Conservation (phyloP, 306 rosid genomes). For the Corylus heterophylla region DNA sequence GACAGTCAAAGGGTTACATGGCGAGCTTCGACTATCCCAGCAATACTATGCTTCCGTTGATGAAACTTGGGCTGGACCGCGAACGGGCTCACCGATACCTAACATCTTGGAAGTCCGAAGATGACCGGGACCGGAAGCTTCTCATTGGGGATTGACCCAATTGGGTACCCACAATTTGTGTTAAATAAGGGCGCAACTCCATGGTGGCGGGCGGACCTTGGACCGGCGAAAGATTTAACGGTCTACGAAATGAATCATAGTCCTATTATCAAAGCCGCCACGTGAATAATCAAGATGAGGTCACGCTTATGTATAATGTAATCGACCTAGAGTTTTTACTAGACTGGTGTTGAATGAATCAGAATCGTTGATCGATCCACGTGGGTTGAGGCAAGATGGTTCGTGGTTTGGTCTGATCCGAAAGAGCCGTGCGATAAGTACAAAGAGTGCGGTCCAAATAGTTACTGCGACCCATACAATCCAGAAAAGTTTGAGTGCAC, state of each 20-base stretch:
- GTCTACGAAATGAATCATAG: slow-evolving; percentile 25
- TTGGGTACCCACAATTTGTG: too few relatives aligned
- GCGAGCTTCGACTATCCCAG: too few relatives aligned
- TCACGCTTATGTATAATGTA: slow-evolving; percentile 12
- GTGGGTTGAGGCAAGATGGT: slow-evolving; percentile 52
- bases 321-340: slow-evolving; percentile 15
- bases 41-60: too few relatives aligned
- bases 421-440: slow-evolving; percentile 47
- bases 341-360: slow-evolving; percentile 27
- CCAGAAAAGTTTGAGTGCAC: slow-evolving; percentile 37
- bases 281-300: slow-evolving; percentile 20
- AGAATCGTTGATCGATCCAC: slow-evolving; percentile 20
- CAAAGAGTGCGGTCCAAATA: slow-evolving; percentile 45
- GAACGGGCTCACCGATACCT: too few relatives aligned
- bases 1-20: too few relatives aligned
- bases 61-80: too few relatives aligned
- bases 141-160: too few relatives aligned
- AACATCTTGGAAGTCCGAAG: too few relatives aligned
- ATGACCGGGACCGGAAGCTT: too few relatives aligned
- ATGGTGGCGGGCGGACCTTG: slow-evolving; percentile 16
- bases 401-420: slow-evolving; percentile 42
- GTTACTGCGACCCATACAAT: slow-evolving; percentile 52
- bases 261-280: slow-evolving; percentile 13
- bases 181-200: too few relatives aligned
- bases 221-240: slow-evolving; percentile 33